These are phyloP conservation scores for Rosa lucieae DNA, from an alignment of 306 rosid species.

Conservation along the genomic window DNA sequence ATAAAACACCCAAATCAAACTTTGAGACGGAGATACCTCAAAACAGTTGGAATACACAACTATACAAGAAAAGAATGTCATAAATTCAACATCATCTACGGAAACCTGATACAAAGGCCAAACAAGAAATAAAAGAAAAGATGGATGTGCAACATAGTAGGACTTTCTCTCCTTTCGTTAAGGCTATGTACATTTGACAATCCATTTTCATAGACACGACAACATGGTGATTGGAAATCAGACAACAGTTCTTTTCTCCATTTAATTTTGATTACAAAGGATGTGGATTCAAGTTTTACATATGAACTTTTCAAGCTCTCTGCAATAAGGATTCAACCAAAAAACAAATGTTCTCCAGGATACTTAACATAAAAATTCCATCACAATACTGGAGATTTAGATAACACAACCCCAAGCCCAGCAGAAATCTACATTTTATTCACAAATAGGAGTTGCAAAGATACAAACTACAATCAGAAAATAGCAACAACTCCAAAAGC, in stretches of 20 bases:
- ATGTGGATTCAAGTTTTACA: background rate
- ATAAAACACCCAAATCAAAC: background rate
- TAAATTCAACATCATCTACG: background rate
- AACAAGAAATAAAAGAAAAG: background rate
- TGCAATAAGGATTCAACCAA: background rate
- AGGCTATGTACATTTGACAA: background rate
- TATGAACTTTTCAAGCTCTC: background rate
- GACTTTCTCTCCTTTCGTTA: background rate
- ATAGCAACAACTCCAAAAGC: constrained; percentile 20
- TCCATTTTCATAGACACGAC: background rate
- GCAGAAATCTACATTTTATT: constrained; percentile 8
- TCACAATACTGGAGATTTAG: background rate
- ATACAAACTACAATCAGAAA: constrained; percentile 17
- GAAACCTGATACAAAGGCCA: background rate
- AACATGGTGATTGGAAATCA: background rate
- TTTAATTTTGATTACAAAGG: background rate
- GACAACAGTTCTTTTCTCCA: background rate
- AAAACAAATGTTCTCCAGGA: background rate
- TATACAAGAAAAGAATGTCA: background rate
- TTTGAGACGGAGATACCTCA: background rate
- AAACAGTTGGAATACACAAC: background rate
- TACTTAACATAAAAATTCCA: background rate
- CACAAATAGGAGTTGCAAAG: constrained; percentile 22
- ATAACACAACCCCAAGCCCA: background rate
- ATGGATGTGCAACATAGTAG: background rate